Base-by-base conservation (phyloP, 305 asterid genomes). In the Fraxinus albicans region DNA sequence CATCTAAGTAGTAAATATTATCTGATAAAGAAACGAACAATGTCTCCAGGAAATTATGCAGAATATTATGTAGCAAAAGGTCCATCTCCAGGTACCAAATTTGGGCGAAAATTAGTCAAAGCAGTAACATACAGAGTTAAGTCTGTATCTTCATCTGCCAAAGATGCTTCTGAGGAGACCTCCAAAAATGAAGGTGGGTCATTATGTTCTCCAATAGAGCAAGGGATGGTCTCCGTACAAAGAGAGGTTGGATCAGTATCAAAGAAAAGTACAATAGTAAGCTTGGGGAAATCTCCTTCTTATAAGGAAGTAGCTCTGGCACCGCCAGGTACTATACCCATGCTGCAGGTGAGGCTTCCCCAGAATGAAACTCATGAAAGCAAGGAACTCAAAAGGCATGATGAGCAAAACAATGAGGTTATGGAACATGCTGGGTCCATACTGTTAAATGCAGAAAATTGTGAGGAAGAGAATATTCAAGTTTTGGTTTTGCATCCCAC, bases 231-330 rank as follows among this genome's bases (percentile, higher is more conserved):
- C 84, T 87, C 93, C 77, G 79, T 83, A 83, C 89, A 87, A 78
- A 88, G 83, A 76, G 96, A 93, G 85, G 90, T 84, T 36, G 89
- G 89, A 77, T 83, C 88, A 55, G 85, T 89, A 78, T 80, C 89
- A 25, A 92, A 89, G 88, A 90, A 93, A 84, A 90, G 98, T 85
- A 91, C 98, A 72, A 84, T 96, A 63, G 97, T 93, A 77, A 92
- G 90, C 86, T 89, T 96, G 82, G 98, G 98, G 75, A 94, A 90
- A 86, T 93, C 99, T 82, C 99, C 98, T 84, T 96, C 99, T 25
- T 96, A 96, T 82, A 96, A 96, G 94, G 99, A 96, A 85, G 99
- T 96, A 83, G 98, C 99, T 79, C 86, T 96, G 86, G 99, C 99
- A 63, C 99, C 98, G 27, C 99, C 99, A 3, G 99, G 99, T 83